Percentiles rank a stretch among this genome's conserved stretches.
Evolutionary conservation across 495 filamentous ascomycete genomes (phyloP).

Genomic region (Baudoinia panamericana): DNA sequence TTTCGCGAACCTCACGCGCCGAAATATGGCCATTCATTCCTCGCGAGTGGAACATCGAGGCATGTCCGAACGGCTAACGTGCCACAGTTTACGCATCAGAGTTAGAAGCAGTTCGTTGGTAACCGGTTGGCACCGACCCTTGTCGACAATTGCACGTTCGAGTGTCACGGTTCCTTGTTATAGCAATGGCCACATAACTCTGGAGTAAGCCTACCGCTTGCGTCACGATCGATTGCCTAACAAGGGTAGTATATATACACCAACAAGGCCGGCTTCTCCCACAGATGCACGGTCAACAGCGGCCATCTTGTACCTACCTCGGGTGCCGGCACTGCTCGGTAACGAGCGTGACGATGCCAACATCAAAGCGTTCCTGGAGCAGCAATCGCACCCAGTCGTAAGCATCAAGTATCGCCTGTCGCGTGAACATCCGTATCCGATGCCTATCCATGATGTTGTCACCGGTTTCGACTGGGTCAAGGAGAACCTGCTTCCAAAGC

Average conservation of each 20-base stretch:
- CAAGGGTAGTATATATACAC: too few relatives aligned
- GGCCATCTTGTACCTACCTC: slow-evolving; percentile 31
- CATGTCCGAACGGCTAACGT: too few relatives aligned
- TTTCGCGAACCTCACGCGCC: too few relatives aligned
- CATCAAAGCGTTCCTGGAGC: slow-evolving; percentile 12
- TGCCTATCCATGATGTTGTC: slow-evolving; percentile 33
- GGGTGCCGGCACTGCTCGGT: slow-evolving; percentile 17
- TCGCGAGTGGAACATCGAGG: too few relatives aligned
- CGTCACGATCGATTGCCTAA: too few relatives aligned
- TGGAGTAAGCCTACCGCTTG: slow-evolving; percentile 28
- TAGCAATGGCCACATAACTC: slow-evolving; percentile 24
- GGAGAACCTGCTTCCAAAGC: slow-evolving; percentile 24
- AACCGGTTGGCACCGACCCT: too few relatives aligned
- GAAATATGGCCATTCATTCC: too few relatives aligned
- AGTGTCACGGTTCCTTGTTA: slow-evolving; percentile 21
- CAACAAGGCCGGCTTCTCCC: too few relatives aligned
- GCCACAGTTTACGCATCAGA: too few relatives aligned
- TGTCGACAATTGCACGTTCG: too few relatives aligned
- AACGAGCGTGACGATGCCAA: neutral
- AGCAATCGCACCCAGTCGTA: slow-evolving; percentile 17
- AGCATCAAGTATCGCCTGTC: slow-evolving; percentile 28
- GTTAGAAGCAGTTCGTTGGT: too few relatives aligned
- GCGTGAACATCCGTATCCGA: slow-evolving; percentile 24
- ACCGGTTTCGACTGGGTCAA: slow-evolving; percentile 34
- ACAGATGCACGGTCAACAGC: too few relatives aligned